Conservation (phyloP, 2,329 filamentous ascomycete genomes). For the Neoarthrinium moseri region DNA sequence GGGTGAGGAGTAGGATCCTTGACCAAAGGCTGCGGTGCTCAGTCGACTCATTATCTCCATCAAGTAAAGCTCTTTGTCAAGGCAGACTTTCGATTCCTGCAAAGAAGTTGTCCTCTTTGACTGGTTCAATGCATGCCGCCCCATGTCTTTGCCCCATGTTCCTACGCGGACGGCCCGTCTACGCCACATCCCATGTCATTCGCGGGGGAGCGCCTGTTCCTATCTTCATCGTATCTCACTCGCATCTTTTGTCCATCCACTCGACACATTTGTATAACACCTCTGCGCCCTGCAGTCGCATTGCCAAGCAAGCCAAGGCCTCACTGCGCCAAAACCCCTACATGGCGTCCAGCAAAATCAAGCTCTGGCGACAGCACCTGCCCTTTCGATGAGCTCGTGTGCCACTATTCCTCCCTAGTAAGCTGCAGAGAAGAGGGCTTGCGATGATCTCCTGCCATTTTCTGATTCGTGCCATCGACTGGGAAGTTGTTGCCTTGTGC, state of each 20-base stretch:
- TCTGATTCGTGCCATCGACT: background rate
- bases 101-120: background rate
- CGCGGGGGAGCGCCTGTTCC: slow-evolving; percentile 2
- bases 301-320: slow-evolving; percentile 9
- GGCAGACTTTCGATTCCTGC: too few species aligned
- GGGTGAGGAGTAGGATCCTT: too few species aligned
- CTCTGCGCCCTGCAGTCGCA: slow-evolving; percentile 5
- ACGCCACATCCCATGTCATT: slow-evolving; percentile 1
- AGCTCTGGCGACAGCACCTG: slow-evolving; percentile 5
- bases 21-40: too few species aligned
- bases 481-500: background rate
- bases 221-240: slow-evolving; percentile 4
- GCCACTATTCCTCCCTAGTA: background rate
- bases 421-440: background rate
- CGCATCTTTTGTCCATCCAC: slow-evolving; percentile 7
- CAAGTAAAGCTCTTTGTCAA: background rate
- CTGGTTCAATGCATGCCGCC: background rate
- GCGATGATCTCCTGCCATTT: slow-evolving; percentile 2
- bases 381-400: slow-evolving; percentile 6
- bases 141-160: slow-evolving; percentile 3
- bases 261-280: slow-evolving; percentile 8
- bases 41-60: slow-evolving; percentile 4
- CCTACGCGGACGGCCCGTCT: slow-evolving; percentile 1
- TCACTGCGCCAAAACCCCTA: slow-evolving; percentile 2
- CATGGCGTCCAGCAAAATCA: background rate